Evolutionary conservation across 805 yeast genomes (phyloP).

Genomic region (Candida quercuum): DNA sequence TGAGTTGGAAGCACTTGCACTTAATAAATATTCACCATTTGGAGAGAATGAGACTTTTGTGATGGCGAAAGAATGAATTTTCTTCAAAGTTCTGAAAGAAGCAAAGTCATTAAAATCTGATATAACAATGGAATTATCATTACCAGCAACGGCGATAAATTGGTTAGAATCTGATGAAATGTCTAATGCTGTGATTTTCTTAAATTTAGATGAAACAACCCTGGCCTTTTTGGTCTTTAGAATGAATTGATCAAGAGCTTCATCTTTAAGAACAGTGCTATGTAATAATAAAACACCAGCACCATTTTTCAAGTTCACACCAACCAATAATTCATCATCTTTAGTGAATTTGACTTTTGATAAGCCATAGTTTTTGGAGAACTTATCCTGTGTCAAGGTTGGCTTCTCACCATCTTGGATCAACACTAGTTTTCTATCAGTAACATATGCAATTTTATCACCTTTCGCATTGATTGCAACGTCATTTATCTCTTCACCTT

Average conservation of each 20-base stretch:
- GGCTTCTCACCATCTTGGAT: conserved; percentile 10
- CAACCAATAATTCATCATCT: conserved; percentile 33
- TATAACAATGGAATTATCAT: conserved; percentile 62
- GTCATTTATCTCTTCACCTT: conserved; percentile 51
- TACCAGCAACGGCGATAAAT: conserved; percentile 37
- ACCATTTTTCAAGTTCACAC: conserved; percentile 35
- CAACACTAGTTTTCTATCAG: conserved; percentile 39
- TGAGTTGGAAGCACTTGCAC: conserved; percentile 74
- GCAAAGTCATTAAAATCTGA: conserved; percentile 47
- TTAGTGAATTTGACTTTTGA: conserved; percentile 39
- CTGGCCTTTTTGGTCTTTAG: conserved; percentile 32
- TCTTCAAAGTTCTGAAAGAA: conserved; percentile 42
- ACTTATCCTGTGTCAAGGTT: conserved; percentile 10
- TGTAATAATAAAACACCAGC: conserved; percentile 35
- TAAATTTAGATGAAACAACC: conserved; percentile 41
- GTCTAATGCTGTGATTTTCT: conserved; percentile 53
- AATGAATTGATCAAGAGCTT: conserved; percentile 4
- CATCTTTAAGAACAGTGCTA: conserved; percentile 16
- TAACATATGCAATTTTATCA: conserved; percentile 56
- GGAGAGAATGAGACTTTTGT: conserved; percentile 69
- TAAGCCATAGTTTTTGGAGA: conserved; percentile 23
- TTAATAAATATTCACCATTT: conserved; percentile 59
- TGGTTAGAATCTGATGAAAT: conserved; percentile 25
- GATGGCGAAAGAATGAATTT: conserved; percentile 76
- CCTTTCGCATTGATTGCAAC: conserved; percentile 65